Percentiles rank a stretch among this genome's conserved stretches.
phyloP scores from a whole-genome alignment of 768 basidiomycete species.

The Amanita molliuscula region DNA sequence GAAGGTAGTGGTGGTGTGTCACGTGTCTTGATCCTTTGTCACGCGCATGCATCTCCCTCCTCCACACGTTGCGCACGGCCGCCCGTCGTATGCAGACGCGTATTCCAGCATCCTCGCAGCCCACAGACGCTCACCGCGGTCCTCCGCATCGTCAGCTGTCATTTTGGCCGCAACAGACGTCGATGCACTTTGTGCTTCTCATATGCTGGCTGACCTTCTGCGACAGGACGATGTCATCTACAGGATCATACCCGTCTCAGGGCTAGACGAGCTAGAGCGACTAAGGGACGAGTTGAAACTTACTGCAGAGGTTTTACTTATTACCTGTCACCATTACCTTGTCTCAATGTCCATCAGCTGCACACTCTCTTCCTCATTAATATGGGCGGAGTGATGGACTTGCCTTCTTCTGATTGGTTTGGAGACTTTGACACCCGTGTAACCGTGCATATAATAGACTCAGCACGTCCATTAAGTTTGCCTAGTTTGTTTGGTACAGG shows the following conservation, averaged over 20 bases:
- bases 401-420: constrained; percentile 67
- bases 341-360: constrained; percentile 33
- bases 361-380: constrained; percentile 88
- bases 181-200: constrained; percentile 85
- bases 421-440: constrained; percentile 56
- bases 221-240: constrained; percentile 92
- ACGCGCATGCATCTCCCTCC: constrained; percentile 51
- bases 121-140: constrained; percentile 62
- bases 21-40: constrained; percentile 2
- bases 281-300: constrained; percentile 55
- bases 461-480: constrained; percentile 82
- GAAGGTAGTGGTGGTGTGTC: neutral
- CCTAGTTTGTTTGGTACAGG: constrained; percentile 73
- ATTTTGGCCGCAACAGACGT: constrained; percentile 85
- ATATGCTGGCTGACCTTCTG: constrained; percentile 83
- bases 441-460: constrained; percentile 90
- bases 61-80: constrained; percentile 52
- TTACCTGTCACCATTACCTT: neutral
- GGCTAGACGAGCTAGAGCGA: constrained; percentile 63
- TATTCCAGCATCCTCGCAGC: constrained; percentile 64
- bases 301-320: constrained; percentile 50
- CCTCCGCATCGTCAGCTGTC: constrained; percentile 75
- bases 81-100: constrained; percentile 60
- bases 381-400: constrained; percentile 82
- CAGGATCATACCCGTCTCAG: constrained; percentile 81